Evolutionary conservation across 768 basidiomycete genomes (phyloP).

Genomic region (Lentinula sp.): DNA sequence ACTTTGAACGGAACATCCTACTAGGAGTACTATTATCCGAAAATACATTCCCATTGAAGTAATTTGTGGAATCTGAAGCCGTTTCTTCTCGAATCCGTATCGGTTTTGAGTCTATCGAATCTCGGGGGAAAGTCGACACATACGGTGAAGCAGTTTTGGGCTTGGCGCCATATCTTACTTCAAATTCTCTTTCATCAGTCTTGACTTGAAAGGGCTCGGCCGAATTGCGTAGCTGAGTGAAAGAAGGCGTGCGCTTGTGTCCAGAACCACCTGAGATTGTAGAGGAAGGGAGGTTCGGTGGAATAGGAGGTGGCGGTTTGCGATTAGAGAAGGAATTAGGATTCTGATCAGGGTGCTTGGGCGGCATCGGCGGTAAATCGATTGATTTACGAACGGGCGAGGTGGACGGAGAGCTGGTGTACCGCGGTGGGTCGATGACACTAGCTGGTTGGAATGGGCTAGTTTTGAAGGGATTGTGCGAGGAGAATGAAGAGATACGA

Average conservation of each 20-base stretch:
- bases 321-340: conserved; percentile 4
- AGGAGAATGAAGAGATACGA: conserved; percentile 11
- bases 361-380: conserved; percentile 14
- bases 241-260: conserved; percentile 2
- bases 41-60: background rate
- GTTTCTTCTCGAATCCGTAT: background rate
- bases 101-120: conserved; percentile 1
- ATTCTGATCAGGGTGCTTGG: conserved; percentile 11
- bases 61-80: background rate
- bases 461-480: conserved; percentile 4
- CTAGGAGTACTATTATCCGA: conserved; percentile 16
- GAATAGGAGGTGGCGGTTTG: conserved; percentile 9
- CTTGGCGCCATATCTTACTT: conserved; percentile 9
- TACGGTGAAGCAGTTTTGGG: conserved; percentile 11
- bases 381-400: conserved; percentile 21
- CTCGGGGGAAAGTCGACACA: conserved; percentile 10
- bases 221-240: conserved; percentile 1
- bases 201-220: background rate
- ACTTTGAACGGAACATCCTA: conserved; percentile 48
- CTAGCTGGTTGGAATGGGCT: background rate
- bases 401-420: conserved; percentile 19
- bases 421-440: conserved; percentile 5
- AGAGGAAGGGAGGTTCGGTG: conserved; percentile 3
- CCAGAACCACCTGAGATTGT: background rate
- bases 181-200: background rate